Evolutionary conservation across 805 yeast species (phyloP), one percentile per base, ranked within the genome.

Genomic region (Candida vartiovaarae): DNA sequence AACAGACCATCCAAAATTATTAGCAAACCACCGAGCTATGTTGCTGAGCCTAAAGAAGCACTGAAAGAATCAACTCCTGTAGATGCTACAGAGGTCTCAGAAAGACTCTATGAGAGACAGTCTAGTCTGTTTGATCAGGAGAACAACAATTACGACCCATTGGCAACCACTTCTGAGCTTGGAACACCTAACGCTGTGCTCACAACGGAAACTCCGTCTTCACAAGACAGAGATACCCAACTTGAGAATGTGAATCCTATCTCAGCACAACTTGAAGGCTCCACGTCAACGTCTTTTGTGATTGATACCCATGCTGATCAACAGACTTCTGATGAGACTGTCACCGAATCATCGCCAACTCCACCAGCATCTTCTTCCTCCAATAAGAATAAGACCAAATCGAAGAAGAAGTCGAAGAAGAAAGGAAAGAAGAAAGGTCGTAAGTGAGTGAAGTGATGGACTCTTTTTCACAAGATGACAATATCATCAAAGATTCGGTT

Each of bases 111-210:
- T 41, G 70, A 66, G 48, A 59, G 64, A 36, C 51, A 50, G 9
- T 63, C 68, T 3, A 64, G 68, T 1, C 45, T 48, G 1, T 65
- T 49, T 51, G 70, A 65, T 41, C 51, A 55, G 29, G 53, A 55
- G 31, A 54, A 65, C 36, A 62, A 63, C 41, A 32, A 44, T n/a
- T 53, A 51, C 24, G 54, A 50, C 37, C 44, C 40, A 28, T 10
- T 24, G 11, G 33, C 11, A 20, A n/a, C 31, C 5, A 5, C 26
- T 20, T 25, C 32, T 3, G 36, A 15, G 6, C 23, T 28, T 28
- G 30, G 9, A 7, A 20, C 24, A 30, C 9, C 9, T 9, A 28
- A 28, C 6, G 30, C 30, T 2, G 30, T 28, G 30, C 30, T 7
- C 9, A 9, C 30, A 7, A 7, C 30, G 9, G 23, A 15, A 3